Base-by-base conservation (phyloP, 1,139 yeast species). In the Hyphopichia pseudoburtonii region DNA sequence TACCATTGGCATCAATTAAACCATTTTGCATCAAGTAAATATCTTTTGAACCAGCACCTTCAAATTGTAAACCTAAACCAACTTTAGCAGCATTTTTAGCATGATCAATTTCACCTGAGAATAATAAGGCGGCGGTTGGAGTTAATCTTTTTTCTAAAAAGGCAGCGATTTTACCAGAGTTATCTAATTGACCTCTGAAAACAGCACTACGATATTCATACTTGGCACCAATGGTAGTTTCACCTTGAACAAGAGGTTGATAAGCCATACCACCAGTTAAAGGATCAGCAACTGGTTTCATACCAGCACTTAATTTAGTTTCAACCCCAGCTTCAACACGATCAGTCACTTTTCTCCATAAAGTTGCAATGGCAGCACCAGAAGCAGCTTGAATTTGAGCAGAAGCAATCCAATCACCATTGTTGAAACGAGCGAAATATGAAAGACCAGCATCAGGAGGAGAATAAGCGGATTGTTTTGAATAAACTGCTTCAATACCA, bases 261-360 rank as follows among this genome's bases (percentile, higher is more conserved):
- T 76, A 75, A 40, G 87, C 87, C 48, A 87, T 80, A 40, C 86
- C 80, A 43, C 89, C 90, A 76, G 83, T 74, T 70, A 87, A 73
- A 46, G 88, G 84, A 62, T 86, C 94, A 49, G 85, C 78, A 48
- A 86, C 76, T 56, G 92, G 95, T 56, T 77, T 79, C 66, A 86
- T 78, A 46, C 84, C 78, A 33, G 92, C 88, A 54, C 85, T 81
- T 52, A 92, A 62, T 52, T 87, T 86, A 42, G 97, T 86, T 73
- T 92, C 97, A 49, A 92, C 75, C 69, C 97, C 98, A 42, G 96
- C 97, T 71, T 92, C 97, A 45, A 92, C 95, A 61, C 85, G 86
- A 54, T 87, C 90, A 42, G 94, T 77, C 51, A 90, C 89, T 62
- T 78, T 86, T 73, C 95, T 85, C 94, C 95, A 90, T 81, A 87